Base-by-base conservation (phyloP, 2,329 filamentous ascomycete genomes). In the Saccharata proteae region DNA sequence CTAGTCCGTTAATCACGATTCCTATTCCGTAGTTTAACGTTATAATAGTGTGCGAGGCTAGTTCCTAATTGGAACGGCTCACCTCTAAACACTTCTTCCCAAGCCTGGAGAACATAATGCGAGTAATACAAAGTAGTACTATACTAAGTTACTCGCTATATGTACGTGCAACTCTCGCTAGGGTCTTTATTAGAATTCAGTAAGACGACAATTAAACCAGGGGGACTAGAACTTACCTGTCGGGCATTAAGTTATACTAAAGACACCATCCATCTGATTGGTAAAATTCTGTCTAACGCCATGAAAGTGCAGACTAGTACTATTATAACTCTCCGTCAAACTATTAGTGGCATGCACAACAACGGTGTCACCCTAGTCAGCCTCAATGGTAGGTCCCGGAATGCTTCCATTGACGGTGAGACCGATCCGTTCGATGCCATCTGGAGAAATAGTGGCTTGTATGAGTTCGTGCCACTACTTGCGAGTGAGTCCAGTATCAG, bases 231-330 rank as follows among this genome's bases (percentile, higher is more conserved):
- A 21, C 19, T 21, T 21, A 21, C 19, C 6, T n/a, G 48, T 29
- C 2, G 55, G 57, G 38, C 57, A 60, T 42, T 59, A 52, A 7
- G 58, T 60, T 17, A 61, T 44, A 11, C 59, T 59, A 13, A 56
- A 54, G 3, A 74, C 69, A 23, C 74, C 74, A 42, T 78, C 74
- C 37, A 67, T 57, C 26, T 63, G 54, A 40, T 65, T 68, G 26
- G 60, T 69, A 43, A 62, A 55, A 37, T 63, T 57, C 44, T 78
- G 71, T 6, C 69, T 63, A 19, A 79, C 36, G 0, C 67, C 76
- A 42, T 79, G 74, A 53, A 64, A 78, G 44, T 79, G 74, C 11
- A 77, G 67, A 8, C 62, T 62, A 6, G 71, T 77, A 21, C 72
- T 71, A 39, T 78, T 77, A 4, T 25, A 17, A 12, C 20, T 34